Evolutionary conservation across 176 grass and related monocot species (phyloP).

Genomic region (Juncus effusus): DNA sequence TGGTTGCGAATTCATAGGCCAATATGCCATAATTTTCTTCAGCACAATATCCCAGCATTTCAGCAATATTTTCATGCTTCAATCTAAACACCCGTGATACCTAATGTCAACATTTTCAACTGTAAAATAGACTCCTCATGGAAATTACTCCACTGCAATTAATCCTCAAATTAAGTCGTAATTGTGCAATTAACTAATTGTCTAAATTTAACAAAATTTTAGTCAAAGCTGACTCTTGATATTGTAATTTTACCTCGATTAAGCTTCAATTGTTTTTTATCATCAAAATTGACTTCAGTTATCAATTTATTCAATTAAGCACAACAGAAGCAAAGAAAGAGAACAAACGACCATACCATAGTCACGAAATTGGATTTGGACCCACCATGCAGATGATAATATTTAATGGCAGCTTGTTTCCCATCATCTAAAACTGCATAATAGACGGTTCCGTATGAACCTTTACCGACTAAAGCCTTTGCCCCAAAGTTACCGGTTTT

Average conservation of each 20-base stretch:
- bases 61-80: conserved; percentile 64
- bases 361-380: conserved; percentile 66
- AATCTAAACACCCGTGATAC: conserved; percentile 49
- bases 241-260: neutral
- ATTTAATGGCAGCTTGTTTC: conserved; percentile 79
- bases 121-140: conserved; percentile 20
- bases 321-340: neutral
- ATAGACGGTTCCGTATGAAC: conserved; percentile 85
- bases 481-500: conserved; percentile 86
- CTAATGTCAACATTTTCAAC: conserved; percentile 15
- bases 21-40: conserved; percentile 52
- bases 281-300: neutral
- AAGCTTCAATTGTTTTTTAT: neutral
- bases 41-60: conserved; percentile 55
- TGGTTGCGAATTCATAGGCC: conserved; percentile 72
- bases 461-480: conserved; percentile 81
- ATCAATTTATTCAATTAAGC: neutral
- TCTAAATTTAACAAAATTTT: no score
- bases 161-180: neutral
- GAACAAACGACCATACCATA: conserved; percentile 39
- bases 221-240: neutral
- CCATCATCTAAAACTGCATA: conserved; percentile 53
- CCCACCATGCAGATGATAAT: conserved; percentile 54
- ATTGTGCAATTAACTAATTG: no score
- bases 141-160: neutral